Conservation (phyloP, 768 basidiomycete genomes). For the Suillus subaureus region DNA sequence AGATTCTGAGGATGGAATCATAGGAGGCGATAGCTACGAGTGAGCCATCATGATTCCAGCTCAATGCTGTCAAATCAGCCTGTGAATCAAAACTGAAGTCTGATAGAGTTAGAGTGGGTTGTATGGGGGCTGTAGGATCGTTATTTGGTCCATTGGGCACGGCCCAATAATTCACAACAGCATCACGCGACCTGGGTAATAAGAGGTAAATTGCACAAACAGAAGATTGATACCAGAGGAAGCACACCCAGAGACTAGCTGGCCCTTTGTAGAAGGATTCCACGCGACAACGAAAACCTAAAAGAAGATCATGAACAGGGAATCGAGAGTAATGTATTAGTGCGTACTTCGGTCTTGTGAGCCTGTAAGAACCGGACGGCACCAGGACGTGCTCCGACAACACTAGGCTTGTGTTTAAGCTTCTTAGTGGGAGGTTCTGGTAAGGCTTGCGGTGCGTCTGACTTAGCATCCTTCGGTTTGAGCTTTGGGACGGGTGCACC, state of each 20-base stretch:
- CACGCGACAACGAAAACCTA: constrained; percentile 84
- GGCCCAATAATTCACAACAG: constrained; percentile 73
- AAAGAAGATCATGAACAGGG: constrained; percentile 11
- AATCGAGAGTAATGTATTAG: constrained; percentile 2
- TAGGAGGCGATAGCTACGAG: constrained; percentile 79
- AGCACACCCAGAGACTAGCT: constrained; percentile 76
- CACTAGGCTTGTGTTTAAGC: constrained; percentile 37
- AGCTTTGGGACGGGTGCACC: constrained; percentile 14
- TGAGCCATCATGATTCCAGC: constrained; percentile 77
- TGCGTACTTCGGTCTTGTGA: constrained; percentile 49
- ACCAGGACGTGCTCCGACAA: constrained; percentile 37
- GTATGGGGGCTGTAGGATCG: constrained; percentile 19
- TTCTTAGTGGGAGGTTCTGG: constrained; percentile 32
- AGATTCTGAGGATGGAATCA: constrained; percentile 72
- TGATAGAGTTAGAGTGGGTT: constrained; percentile 47
- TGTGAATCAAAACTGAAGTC: constrained; percentile 51
- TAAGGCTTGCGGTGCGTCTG: constrained; percentile 22
- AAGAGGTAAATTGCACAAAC: constrained; percentile 11
- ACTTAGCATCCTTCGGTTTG: constrained; percentile 24
- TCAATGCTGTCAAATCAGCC: constrained; percentile 71
- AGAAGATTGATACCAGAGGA: constrained; percentile 4
- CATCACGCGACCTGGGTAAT: constrained; percentile 70
- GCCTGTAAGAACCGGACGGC: constrained; percentile 48
- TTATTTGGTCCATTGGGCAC: constrained; percentile 44
- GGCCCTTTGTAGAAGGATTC: constrained; percentile 61